Conservation (phyloP, 768 basidiomycete species). For the Rhodotorula diobovata region DNA sequence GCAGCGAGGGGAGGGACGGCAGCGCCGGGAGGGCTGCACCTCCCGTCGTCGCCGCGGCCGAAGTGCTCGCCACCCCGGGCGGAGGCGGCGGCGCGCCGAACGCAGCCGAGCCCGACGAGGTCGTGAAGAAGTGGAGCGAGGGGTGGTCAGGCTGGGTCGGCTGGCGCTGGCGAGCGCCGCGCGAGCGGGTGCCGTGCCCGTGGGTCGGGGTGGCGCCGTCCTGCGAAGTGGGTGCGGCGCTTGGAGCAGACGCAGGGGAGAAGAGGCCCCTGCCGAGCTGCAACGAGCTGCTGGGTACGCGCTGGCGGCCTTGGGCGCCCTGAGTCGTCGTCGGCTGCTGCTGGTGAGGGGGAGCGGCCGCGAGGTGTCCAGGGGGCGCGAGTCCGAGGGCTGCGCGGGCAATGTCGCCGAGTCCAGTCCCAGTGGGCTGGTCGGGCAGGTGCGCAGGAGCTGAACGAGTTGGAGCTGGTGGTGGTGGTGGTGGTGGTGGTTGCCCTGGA, state of each 20-base stretch:
- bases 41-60: background rate
- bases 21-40: slow-evolving; percentile 10
- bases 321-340: background rate
- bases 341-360: background rate
- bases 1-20: slow-evolving; percentile 8
- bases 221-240: background rate
- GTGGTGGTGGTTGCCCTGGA: no score
- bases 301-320: background rate
- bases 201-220: slow-evolving; percentile 2
- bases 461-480: no score
- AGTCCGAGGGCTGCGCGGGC: background rate
- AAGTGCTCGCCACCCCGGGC: background rate
- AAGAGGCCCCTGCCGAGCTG: background rate
- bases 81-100: background rate
- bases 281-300: slow-evolving; percentile 3
- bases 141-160: background rate
- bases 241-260: background rate
- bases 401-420: background rate
- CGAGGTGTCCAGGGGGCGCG: no score
- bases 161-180: background rate
- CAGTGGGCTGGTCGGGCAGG: background rate
- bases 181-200: slow-evolving; percentile 4
- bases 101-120: background rate
- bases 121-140: background rate
- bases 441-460: background rate